Percentiles rank a stretch among this genome's conserved stretches.
Conservation (phyloP, 2,329 filamentous ascomycete genomes). For the Saccharata proteae region DNA sequence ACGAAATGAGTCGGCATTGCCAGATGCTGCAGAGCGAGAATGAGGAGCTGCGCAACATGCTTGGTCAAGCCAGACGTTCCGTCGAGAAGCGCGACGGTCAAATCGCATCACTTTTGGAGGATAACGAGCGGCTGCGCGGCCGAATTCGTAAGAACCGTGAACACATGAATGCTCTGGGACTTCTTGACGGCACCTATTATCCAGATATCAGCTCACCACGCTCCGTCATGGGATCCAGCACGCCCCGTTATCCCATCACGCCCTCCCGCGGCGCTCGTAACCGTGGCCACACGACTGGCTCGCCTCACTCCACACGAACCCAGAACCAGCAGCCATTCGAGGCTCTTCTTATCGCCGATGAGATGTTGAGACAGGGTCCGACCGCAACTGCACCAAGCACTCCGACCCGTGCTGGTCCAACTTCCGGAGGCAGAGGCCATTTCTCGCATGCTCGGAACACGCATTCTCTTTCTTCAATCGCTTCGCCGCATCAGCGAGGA, state of each 20-base stretch:
- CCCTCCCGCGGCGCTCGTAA: constrained; percentile 27
- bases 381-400: constrained; percentile 64
- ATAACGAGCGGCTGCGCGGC: constrained; percentile 64
- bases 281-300: not conserved
- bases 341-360: constrained; percentile 59
- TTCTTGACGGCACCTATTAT: constrained; percentile 20
- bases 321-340: constrained; percentile 55
- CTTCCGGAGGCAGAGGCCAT: constrained; percentile 39
- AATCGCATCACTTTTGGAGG: constrained; percentile 56
- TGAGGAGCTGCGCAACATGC: constrained; percentile 47
- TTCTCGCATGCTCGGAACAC: constrained; percentile 60
- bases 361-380: constrained; percentile 62
- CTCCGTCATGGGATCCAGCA: constrained; percentile 34
- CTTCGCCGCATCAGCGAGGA: constrained; percentile 56
- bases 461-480: constrained; percentile 76
- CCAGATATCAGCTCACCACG: constrained; percentile 59
- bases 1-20: constrained; percentile 40
- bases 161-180: constrained; percentile 52
- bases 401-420: constrained; percentile 40
- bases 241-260: constrained; percentile 16
- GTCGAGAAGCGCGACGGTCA: constrained; percentile 70
- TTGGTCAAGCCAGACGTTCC: constrained; percentile 63
- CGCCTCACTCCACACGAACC: constrained; percentile 28
- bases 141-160: constrained; percentile 84
- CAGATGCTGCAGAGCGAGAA: constrained; percentile 57